phyloP scores from a whole-genome alignment of 2,329 filamentous ascomycete genomes.

The Diatrype stigma region DNA sequence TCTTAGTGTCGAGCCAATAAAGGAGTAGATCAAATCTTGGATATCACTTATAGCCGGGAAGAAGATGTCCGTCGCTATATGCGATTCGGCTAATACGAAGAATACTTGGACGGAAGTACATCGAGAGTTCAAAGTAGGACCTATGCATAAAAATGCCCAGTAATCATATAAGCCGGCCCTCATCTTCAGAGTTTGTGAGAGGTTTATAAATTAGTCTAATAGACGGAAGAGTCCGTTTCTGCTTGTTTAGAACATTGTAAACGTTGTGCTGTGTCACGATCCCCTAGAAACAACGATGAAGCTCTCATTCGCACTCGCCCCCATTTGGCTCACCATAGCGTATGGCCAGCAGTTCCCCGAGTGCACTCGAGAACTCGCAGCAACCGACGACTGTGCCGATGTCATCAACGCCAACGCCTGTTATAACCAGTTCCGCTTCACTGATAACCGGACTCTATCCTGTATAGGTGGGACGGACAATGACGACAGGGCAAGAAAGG shows the following conservation, averaged over 20 bases:
- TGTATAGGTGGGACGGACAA: slow-evolving; percentile 33
- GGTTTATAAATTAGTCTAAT: too few relatives aligned
- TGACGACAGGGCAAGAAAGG: slow-evolving; percentile 29
- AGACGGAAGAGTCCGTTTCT: slow-evolving; percentile 1
- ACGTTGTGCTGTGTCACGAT: background rate
- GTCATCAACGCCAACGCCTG: slow-evolving; percentile 37
- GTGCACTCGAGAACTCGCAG: slow-evolving; percentile 30
- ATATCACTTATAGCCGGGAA: slow-evolving; percentile 12
- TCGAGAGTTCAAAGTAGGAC: too few relatives aligned
- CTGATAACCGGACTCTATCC: slow-evolving; percentile 27
- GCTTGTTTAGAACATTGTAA: slow-evolving; percentile 1
- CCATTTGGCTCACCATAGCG: slow-evolving; percentile 17
- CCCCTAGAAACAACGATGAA: slow-evolving; percentile 13
- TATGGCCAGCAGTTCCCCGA: slow-evolving; percentile 23
- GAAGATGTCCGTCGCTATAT: slow-evolving; percentile 2
- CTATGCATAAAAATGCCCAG: too few relatives aligned
- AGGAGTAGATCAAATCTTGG: slow-evolving; percentile 7
- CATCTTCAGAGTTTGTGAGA: too few relatives aligned
- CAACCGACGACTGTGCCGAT: slow-evolving; percentile 33
- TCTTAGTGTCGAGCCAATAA: slow-evolving; percentile 11
- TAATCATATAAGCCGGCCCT: too few relatives aligned
- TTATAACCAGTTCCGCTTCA: slow-evolving; percentile 36
- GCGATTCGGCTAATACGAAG: slow-evolving; percentile 11
- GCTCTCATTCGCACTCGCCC: slow-evolving; percentile 14
- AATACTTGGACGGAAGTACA: too few relatives aligned